Evolutionary conservation across 805 yeast species (phyloP), one percentile per base, ranked within the genome.

Genomic region (Kazachstania martiniae): DNA sequence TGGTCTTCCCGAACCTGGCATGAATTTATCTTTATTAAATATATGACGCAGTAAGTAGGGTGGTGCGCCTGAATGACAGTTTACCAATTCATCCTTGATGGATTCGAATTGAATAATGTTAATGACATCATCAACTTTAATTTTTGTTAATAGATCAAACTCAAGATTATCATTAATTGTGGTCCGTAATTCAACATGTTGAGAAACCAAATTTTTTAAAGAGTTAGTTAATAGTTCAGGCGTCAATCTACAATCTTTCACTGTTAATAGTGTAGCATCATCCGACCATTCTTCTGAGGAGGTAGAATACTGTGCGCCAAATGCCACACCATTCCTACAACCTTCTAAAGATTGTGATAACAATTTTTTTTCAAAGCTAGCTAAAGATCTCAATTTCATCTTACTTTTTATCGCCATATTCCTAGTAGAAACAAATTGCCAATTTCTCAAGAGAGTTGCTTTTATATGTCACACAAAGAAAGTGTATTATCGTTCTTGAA

Each of bases 51-150:
- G 33, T 13, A 52, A 22, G 26, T 48, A 49, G 19, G 50, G 47
- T 9, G 59, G 57, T 18, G 49, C 43, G 5, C 52, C 51, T 18
- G 33, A 38, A 18, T 51, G 47, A 25, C 56, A 51, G 26, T 46
- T 43, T 1, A 53, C 41, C 10, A 37, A 31, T 35, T 44, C 52
- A 27, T 52, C 58, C 17, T 47, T 47, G 16, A 36, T 32, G 21
- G 36, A 38, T 4, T 45, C 48, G 27, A 46, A 49, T 16, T 47
- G 41, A 7, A 52, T 39, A 7, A 43, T 36, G n/a, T 38, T 43
- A 5, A 53, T 36, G 15, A 53, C 47, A 31, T 52, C 52, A 8
- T 39, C 37, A 2, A 41, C 25, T 8, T 29, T 34, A 13, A 52
- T 45, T 8, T 35, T 35, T 13, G 38, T 37, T 13, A 52, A 32